Base-by-base conservation (phyloP, 2,329 filamentous ascomycete species). In the Aspergillus brasiliensis region DNA sequence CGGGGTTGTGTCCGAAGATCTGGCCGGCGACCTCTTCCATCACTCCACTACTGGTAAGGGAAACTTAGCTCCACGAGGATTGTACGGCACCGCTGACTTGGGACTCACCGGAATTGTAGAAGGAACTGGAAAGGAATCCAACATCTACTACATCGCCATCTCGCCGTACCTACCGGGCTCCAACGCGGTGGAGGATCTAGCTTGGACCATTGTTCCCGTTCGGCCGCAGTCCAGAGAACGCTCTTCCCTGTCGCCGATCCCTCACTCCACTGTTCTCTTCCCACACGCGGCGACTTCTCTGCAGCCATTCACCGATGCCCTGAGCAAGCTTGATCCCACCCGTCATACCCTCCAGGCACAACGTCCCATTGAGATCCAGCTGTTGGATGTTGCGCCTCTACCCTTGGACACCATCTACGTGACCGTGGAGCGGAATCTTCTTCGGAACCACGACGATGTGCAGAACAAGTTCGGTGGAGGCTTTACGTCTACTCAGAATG, bases 141-240 rank as follows among this genome's bases (percentile, higher is more conserved):
- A 74, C 56, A 70, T 75, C 17, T 70, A 77, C 10, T 80, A 81
- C 61, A 71, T 82, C 60, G 80, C 80, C 49, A 73, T 83, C 56
- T 76, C 81, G 28, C 81, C 81, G 21, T 78, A 75, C 62, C 76
- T 77, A 5, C 77, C 80, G 13, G 73, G 75, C 44, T 71, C 74
- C 48, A 70, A 63, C 55, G 72, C 78, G 62, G 74, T 80, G 44
- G 82, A 90, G 71, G 86, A 87, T 59, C 85, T 87, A 17, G 83
- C 85, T 49, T 99, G 95, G 95, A 92, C 92, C 7, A 85, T 98
- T 52, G 85, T 98, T 34, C 91, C 94, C 1, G 86, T 96, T 60
- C 82, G 83, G 21, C 81, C 82, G 56, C 79, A 77, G 57, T 75
- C 67, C n/a, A 70, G 68, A 62, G 77, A 75, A 67, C 74, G 71